Conservation (phyloP, 208 protist species). For the Crithidia acanthocephali region DNA sequence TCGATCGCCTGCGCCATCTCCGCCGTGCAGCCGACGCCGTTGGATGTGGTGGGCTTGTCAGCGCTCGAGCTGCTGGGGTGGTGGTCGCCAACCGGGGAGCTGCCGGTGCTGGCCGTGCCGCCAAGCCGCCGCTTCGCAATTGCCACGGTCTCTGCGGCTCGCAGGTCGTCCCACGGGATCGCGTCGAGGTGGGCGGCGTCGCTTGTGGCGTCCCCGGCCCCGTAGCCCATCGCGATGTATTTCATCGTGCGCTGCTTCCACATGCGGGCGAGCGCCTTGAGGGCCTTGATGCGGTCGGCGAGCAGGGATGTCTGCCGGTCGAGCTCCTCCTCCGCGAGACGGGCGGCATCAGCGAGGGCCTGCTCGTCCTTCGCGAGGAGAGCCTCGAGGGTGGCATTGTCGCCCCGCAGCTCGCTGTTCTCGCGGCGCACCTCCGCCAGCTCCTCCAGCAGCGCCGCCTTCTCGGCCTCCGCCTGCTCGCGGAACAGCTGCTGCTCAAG, state of each 20-base stretch:
- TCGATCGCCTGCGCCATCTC: slow-evolving; percentile 39
- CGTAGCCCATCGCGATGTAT: slow-evolving; percentile 63
- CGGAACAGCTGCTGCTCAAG: slow-evolving; percentile 57
- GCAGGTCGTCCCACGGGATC: slow-evolving; percentile 58
- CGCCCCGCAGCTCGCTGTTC: slow-evolving; percentile 40
- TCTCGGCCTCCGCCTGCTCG: slow-evolving; percentile 50
- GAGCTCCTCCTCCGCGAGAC: slow-evolving; percentile 59
- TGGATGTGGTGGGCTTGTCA: not conserved
- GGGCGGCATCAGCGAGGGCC: slow-evolving; percentile 50
- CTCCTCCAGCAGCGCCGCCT: slow-evolving; percentile 41
- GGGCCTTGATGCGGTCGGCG: slow-evolving; percentile 39
- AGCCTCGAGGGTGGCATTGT: slow-evolving; percentile 57
- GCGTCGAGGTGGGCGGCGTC: slow-evolving; percentile 22
- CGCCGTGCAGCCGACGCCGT: slow-evolving; percentile 10
- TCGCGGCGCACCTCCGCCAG: slow-evolving; percentile 41
- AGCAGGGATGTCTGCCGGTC: slow-evolving; percentile 41
- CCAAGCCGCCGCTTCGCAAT: slow-evolving; percentile 52
- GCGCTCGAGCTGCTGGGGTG: not conserved
- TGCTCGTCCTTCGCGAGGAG: slow-evolving; percentile 50
- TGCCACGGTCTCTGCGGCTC: slow-evolving; percentile 44
- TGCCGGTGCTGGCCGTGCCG: slow-evolving; percentile 6
- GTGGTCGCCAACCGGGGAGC: not conserved
- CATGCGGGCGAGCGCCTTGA: slow-evolving; percentile 49
- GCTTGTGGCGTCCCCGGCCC: slow-evolving; percentile 17
- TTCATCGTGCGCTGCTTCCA: slow-evolving; percentile 82